Percentiles rank a stretch among this genome's conserved stretches.
Conservation (phyloP, 2,329 filamentous ascomycete species). For the Phialocephala subalpina region DNA sequence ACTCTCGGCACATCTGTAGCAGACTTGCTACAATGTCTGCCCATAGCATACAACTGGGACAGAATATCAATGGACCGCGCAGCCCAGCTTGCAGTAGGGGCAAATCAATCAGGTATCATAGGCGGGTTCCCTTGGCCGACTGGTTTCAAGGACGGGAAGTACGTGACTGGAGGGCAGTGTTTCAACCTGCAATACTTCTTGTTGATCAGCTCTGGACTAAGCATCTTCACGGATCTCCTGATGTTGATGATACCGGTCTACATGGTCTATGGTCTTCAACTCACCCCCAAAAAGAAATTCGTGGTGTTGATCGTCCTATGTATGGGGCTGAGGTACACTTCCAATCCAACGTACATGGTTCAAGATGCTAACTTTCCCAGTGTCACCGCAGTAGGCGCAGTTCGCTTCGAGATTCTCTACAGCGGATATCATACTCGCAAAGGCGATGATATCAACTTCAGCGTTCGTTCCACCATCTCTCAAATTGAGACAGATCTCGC, state of each 20-base stretch:
- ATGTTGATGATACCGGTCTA: slow-evolving; percentile 33
- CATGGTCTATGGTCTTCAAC: slow-evolving; percentile 33
- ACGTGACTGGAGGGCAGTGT: slow-evolving; percentile 29
- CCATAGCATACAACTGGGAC: slow-evolving; percentile 23
- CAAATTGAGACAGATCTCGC: slow-evolving; percentile 33
- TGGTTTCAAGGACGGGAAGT: slow-evolving; percentile 30
- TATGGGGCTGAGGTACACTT: slow-evolving; percentile 15
- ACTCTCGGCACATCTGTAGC: slow-evolving; percentile 2
- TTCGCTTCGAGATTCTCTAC: slow-evolving; percentile 26
- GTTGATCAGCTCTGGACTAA: slow-evolving; percentile 30
- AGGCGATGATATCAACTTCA: slow-evolving; percentile 25
- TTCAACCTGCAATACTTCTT: slow-evolving; percentile 29
- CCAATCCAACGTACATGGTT: not conserved
- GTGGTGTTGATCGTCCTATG: slow-evolving; percentile 20
- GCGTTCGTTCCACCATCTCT: slow-evolving; percentile 33
- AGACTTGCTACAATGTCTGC: slow-evolving; percentile 20
- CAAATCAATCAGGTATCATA: slow-evolving; percentile 24
- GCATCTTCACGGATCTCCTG: slow-evolving; percentile 33
- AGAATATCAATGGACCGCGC: slow-evolving; percentile 8
- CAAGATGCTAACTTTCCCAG: slow-evolving; percentile 17
- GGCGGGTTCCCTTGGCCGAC: slow-evolving; percentile 16
- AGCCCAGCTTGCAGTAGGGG: slow-evolving; percentile 20
- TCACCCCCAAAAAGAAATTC: slow-evolving; percentile 30
- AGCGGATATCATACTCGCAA: slow-evolving; percentile 20
- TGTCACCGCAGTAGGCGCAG: slow-evolving; percentile 32